These are phyloP conservation scores for Umbellularia californica DNA, from an alignment of 164 flowering plant species.

Conservation along the genomic window DNA sequence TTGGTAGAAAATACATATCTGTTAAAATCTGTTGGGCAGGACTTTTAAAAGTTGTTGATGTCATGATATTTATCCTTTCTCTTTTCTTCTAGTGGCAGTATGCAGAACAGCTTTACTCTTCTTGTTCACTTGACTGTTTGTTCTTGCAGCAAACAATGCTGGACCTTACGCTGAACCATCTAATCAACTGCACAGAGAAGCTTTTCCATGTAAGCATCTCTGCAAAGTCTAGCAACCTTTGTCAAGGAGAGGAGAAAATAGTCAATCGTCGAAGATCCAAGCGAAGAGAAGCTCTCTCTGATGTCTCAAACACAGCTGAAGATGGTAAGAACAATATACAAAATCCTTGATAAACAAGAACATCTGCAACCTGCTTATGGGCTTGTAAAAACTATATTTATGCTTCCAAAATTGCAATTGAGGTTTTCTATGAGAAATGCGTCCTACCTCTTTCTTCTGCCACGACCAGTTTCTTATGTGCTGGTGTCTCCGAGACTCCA, in stretches of 20 bases:
- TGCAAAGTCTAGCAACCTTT: constrained; percentile 20
- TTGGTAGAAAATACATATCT: too few species aligned
- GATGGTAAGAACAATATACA: constrained; percentile 29
- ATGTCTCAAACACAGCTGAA: constrained; percentile 21
- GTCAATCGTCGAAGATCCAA: constrained; percentile 13
- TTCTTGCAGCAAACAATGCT: constrained; percentile 30
- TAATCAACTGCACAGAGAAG: constrained; percentile 49
- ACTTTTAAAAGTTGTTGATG: too few species aligned
- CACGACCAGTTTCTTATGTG: not conserved
- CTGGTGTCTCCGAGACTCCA: not conserved
- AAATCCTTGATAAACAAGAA: not conserved
- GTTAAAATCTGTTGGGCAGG: too few species aligned
- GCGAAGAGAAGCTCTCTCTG: constrained; percentile 24
- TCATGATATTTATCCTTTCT: not conserved
- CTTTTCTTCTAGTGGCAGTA: not conserved
- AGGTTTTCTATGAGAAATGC: not conserved
- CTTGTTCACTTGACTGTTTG: constrained; percentile 1
- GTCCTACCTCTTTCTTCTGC: not conserved
- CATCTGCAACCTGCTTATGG: not conserved
- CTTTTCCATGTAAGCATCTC: constrained; percentile 25
- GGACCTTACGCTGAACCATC: constrained; percentile 44
- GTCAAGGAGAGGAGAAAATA: constrained; percentile 14
- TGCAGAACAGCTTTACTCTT: not conserved
- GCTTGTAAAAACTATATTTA: not conserved
- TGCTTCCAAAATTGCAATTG: not conserved